Percentiles rank a stretch among this genome's conserved stretches.
Evolutionary conservation across 495 filamentous ascomycete species (phyloP).

Genomic region (Trichoderma erinaceum): DNA sequence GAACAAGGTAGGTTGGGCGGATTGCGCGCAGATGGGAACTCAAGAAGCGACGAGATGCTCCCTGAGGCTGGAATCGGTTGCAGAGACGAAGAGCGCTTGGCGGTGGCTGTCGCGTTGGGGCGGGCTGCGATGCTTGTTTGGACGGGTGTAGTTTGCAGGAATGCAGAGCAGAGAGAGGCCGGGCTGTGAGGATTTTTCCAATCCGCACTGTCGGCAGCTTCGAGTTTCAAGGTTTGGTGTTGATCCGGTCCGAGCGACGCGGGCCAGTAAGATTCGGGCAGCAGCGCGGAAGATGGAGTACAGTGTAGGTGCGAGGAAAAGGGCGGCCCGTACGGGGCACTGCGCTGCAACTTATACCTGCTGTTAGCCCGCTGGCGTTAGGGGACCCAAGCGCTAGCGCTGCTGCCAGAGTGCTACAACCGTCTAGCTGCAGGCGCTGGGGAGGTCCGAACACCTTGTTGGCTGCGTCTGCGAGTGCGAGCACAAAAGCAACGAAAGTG

Average conservation of each 20-base stretch:
- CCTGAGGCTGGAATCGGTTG: no score
- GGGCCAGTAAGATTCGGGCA: conserved; percentile 6
- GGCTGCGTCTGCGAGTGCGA: neutral
- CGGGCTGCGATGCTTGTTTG: neutral
- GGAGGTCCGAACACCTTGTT: neutral
- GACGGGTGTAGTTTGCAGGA: neutral
- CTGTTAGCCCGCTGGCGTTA: neutral
- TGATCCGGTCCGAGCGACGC: conserved; percentile 15
- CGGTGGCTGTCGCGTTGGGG: neutral
- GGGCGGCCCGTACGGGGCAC: neutral
- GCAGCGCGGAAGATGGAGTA: neutral
- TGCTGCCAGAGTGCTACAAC: neutral
- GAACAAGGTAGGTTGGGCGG: neutral
- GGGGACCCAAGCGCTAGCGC: neutral
- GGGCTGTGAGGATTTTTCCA: conserved; percentile 16
- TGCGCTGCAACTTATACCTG: no score
- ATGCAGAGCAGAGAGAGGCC: neutral
- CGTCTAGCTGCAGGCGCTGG: neutral
- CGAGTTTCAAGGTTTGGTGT: conserved; percentile 15
- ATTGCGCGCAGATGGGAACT: no score
- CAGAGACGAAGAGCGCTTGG: no score
- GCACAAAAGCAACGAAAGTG: neutral
- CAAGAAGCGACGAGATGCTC: neutral
- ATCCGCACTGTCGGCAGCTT: conserved; percentile 17
- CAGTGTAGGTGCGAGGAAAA: neutral